A percentile compares a stretch with the other conserved stretches of the same genome.
phyloP scores from a whole-genome alignment of 192 early-diverging fungal genomes.

The Gamsiella multidivaricata region DNA sequence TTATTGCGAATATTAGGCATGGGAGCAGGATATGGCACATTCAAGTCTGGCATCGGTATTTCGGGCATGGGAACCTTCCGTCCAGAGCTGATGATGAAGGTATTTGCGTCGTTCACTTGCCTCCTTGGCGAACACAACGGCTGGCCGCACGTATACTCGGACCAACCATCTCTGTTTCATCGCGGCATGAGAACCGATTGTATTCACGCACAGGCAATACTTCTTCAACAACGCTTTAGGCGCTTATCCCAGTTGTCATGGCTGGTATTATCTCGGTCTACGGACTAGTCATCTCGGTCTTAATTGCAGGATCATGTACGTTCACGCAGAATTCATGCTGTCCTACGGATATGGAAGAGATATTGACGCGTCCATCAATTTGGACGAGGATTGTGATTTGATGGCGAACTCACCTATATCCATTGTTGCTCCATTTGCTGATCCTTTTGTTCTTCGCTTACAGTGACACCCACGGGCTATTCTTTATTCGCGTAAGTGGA shows the following conservation, averaged over 20 bases:
- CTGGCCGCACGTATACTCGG: too few relatives aligned
- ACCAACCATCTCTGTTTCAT: too few relatives aligned
- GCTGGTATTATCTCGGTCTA: conserved; percentile 99
- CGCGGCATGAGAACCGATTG: too few relatives aligned
- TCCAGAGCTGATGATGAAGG: conserved; percentile 91
- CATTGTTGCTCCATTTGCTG: background rate
- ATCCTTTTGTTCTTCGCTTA: background rate
- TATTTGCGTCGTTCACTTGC: conserved; percentile 4
- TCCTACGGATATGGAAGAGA: too few relatives aligned
- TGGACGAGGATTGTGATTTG: too few relatives aligned
- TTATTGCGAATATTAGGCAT: conserved; percentile 65
- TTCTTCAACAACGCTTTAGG: too few relatives aligned
- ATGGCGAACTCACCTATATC: background rate
- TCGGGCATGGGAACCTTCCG: conserved; percentile 93
- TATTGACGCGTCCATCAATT: too few relatives aligned
- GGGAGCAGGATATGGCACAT: conserved; percentile 98
- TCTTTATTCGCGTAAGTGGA: conserved; percentile 61
- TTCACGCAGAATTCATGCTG: too few relatives aligned
- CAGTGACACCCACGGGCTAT: conserved; percentile 33
- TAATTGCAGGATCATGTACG: conserved; percentile 84
- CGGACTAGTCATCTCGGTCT: conserved; percentile 95
- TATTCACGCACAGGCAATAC: too few relatives aligned
- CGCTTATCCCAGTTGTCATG: conserved; percentile 97
- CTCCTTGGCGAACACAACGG: background rate
- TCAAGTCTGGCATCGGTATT: conserved; percentile 97